phyloP scores from a whole-genome alignment of 176 grass and related monocot genomes.

The Hyparrhenia diplandra region DNA sequence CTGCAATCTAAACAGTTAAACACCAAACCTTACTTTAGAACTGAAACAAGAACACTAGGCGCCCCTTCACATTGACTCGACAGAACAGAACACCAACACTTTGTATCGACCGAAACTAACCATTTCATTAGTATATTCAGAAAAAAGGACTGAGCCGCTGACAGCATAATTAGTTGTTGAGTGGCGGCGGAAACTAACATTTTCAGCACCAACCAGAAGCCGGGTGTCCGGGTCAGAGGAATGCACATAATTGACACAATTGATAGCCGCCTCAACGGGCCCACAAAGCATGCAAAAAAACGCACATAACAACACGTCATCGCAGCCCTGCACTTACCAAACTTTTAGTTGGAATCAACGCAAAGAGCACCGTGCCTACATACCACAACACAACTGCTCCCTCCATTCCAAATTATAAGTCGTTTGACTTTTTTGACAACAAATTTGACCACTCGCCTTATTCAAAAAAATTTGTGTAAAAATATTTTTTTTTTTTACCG shows the following conservation, averaged over 20 bases:
- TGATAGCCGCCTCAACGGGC: constrained; percentile 24
- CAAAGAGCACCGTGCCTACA: not conserved
- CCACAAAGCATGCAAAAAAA: not conserved
- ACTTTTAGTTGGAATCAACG: not conserved
- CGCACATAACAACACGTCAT: not conserved
- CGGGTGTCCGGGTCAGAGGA: not conserved
- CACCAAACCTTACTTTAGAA: not conserved
- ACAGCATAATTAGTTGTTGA: constrained; percentile 4
- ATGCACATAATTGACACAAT: too few relatives aligned
- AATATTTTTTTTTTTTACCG: too few relatives aligned
- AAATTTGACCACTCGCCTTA: too few relatives aligned
- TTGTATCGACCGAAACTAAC: not conserved
- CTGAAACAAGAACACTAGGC: not conserved
- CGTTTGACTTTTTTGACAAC: too few relatives aligned
- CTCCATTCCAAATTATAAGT: too few relatives aligned
- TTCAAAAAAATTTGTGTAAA: too few relatives aligned
- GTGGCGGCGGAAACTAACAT: not conserved
- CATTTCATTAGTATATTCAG: not conserved
- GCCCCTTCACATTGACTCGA: not conserved
- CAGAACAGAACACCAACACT: not conserved
- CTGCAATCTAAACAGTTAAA: not conserved
- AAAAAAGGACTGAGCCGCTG: not conserved
- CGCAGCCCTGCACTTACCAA: not conserved
- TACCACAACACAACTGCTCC: not conserved
- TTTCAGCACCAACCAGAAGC: not conserved